A percentile compares a stretch with the other conserved stretches of the same genome.
phyloP scores from a whole-genome alignment of 176 grass and related monocot genomes.

The Ampelocalamus luodianensis region DNA sequence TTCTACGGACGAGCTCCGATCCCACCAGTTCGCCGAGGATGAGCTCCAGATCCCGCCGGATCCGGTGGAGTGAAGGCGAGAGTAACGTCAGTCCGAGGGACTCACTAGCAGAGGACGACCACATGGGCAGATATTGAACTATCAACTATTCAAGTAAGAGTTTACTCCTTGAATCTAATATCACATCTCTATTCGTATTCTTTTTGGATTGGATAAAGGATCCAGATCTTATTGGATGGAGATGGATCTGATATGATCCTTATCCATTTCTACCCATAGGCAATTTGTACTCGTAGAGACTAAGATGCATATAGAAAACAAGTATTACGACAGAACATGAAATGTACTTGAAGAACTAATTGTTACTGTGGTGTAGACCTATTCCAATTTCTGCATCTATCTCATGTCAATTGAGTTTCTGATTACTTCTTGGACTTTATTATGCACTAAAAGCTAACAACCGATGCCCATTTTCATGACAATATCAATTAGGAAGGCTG shows the following conservation, averaged over 20 bases:
- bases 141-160: slow-evolving; percentile 7
- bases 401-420: slow-evolving; percentile 3
- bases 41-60: too few species aligned
- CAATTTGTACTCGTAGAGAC: not conserved
- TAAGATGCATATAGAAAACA: not conserved
- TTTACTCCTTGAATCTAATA: not conserved
- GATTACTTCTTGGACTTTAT: slow-evolving; percentile 12
- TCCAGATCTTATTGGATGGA: not conserved
- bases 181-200: not conserved
- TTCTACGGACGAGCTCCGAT: too few species aligned
- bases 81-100: too few species aligned
- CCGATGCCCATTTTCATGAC: not conserved
- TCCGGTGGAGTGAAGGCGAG: too few species aligned
- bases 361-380: not conserved
- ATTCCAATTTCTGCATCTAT: slow-evolving; percentile 15
- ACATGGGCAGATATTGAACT: slow-evolving; percentile 7
- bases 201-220: not conserved
- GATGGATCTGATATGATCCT: not conserved
- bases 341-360: not conserved
- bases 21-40: too few species aligned
- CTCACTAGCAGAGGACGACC: too few species aligned
- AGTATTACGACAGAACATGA: not conserved
- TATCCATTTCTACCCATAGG: slow-evolving; percentile 18
- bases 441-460: slow-evolving; percentile 25
- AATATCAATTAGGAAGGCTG: not conserved